Evolutionary conservation across 2,329 filamentous ascomycete genomes (phyloP), one percentile per base, ranked within the genome.

Genomic region (Aquanectria penicillioides): DNA sequence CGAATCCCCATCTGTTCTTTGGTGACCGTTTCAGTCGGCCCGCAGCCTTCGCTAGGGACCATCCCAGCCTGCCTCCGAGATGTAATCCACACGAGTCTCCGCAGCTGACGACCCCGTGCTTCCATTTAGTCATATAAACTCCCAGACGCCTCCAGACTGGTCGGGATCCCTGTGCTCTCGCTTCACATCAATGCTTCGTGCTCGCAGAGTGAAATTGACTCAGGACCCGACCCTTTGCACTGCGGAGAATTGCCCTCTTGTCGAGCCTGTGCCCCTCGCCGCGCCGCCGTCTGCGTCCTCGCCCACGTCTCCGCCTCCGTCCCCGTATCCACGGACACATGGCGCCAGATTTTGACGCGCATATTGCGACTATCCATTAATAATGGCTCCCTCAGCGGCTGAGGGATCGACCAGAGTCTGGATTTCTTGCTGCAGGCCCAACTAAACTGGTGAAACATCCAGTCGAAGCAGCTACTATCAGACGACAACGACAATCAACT

Each of bases 91-190:
- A 25, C 12, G 15, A n/a, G 53, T 12, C 53, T 57, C 53, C 53
- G 53, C 53, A 25, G 37, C 53, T 44, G 37, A 51, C 46, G 53
- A 36, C 38, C 46, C 46, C 29, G 46, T 49, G 44, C 44, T 51
- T 50, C 40, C 34, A 52, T 57, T 57, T 57, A 57, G 54, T 57
- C 54, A 57, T 57, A 57, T 51, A 52, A 57, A 51, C 54, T 57
- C 20, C 46, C 47, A 29, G 43, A 50, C 25, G 37, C 53, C 38
- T 31, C 48, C 44, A 28, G 20, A 28, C 25, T 41, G 37, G 37
- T 15, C 29, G 23, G 13, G 20, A 57, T 44, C 53, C 53, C 54
- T 57, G 54, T 50, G 43, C 18, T 25, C 43, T 34, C 36, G 41
- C 22, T 28, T 29, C 29, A 12, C 29, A 26, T 25, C 29, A 49